These are phyloP conservation scores for Phaeosphaeriaceae sp. DNA, from an alignment of 2,329 filamentous ascomycete genomes.

Conservation along the genomic window DNA sequence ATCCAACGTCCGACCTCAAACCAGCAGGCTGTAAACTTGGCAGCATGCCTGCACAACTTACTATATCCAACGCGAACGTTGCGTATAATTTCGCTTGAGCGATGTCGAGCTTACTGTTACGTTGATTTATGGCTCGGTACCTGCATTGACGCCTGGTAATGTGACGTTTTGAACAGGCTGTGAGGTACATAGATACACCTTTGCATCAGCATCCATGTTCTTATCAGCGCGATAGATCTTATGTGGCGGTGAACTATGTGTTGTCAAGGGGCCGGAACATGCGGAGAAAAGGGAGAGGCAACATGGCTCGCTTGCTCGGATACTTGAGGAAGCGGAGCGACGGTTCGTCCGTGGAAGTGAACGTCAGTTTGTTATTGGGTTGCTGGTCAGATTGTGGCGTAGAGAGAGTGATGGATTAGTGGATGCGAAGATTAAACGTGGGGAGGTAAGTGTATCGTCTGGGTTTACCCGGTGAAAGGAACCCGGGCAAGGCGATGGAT, in stretches of 20 bases:
- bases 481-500: neutral
- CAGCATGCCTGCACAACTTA: neutral
- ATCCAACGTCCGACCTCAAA: neutral
- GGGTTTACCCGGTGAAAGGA: slow-evolving; percentile 5
- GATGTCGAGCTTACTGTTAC: neutral
- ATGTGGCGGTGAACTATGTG: neutral
- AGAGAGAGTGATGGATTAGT: neutral
- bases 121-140: neutral
- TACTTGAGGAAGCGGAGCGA: neutral
- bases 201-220: neutral
- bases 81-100: slow-evolving; percentile 1
- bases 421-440: neutral
- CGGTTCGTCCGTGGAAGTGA: slow-evolving; percentile 4
- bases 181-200: neutral
- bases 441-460: slow-evolving; percentile 1
- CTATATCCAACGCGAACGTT: neutral
- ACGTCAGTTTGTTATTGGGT: neutral
- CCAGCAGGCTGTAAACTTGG: neutral
- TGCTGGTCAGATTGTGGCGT: neutral
- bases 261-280: neutral
- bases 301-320: neutral
- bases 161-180: neutral
- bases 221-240: neutral
- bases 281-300: slow-evolving; percentile 7
- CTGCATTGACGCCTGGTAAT: neutral